Percentiles rank a stretch among this genome's conserved stretches.
Evolutionary conservation across 2,329 filamentous ascomycete genomes (phyloP).

Genomic region (Penicillium brevicompactum): DNA sequence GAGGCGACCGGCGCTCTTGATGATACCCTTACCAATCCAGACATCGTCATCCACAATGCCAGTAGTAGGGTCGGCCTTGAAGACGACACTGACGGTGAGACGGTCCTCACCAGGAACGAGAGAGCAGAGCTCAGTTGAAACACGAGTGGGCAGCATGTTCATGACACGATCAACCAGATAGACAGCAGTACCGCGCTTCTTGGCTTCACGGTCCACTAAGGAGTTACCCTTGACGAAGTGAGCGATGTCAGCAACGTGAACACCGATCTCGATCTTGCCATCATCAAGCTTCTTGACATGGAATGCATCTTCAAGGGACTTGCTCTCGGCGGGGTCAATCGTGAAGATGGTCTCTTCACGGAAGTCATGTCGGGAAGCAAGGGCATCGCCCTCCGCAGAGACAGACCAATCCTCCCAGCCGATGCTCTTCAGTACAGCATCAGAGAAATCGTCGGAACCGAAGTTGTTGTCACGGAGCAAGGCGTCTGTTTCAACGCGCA

Average conservation of each 20-base stretch:
- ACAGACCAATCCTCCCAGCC: constrained; percentile 91
- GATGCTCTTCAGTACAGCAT: constrained; percentile 91
- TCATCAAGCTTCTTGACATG: constrained; percentile 84
- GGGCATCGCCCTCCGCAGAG: constrained; percentile 75
- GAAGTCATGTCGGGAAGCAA: constrained; percentile 84
- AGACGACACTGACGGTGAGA: constrained; percentile 88
- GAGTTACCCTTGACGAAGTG: constrained; percentile 98
- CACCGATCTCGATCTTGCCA: constrained; percentile 87
- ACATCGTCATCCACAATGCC: constrained; percentile 84
- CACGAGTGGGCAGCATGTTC: constrained; percentile 82
- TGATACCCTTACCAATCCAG: constrained; percentile 91
- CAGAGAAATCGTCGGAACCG: constrained; percentile 93
- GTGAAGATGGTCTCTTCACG: constrained; percentile 87
- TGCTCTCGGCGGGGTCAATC: constrained; percentile 83
- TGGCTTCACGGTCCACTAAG: constrained; percentile 92
- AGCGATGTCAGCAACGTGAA: constrained; percentile 92
- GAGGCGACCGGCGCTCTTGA: constrained; percentile 87
- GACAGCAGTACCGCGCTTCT: constrained; percentile 95
- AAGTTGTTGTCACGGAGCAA: constrained; percentile 99
- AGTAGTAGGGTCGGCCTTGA: constrained; percentile 81
- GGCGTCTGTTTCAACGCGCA: constrained; percentile 97
- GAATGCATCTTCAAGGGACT: constrained; percentile 88
- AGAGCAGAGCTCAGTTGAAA: constrained; percentile 86
- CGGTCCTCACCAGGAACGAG: constrained; percentile 84
- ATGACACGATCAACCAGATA: constrained; percentile 89